A percentile compares a stretch with the other conserved stretches of the same genome.
phyloP scores from a whole-genome alignment of 441 rosid species.

The Geranium incanum region DNA sequence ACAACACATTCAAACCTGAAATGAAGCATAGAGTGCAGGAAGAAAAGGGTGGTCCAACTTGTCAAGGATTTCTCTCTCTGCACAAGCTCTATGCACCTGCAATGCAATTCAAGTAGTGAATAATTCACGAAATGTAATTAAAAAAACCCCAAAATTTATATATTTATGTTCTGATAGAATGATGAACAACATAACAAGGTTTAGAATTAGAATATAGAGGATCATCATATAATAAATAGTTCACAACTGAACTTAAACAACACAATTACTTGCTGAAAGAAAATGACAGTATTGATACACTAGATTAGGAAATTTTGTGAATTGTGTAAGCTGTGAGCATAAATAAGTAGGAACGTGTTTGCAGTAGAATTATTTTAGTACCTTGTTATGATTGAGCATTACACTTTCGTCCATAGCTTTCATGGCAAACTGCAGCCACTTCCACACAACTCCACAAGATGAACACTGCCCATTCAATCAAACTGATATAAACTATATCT shows the following conservation, averaged over 20 bases:
- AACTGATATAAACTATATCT: not conserved
- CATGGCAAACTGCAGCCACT: slow-evolving; percentile 74
- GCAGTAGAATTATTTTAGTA: slow-evolving; percentile 20
- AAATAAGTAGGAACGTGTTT: not conserved
- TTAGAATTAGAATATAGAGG: not conserved
- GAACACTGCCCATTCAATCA: slow-evolving; percentile 48
- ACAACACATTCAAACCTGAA: slow-evolving; percentile 56
- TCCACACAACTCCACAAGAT: slow-evolving; percentile 82
- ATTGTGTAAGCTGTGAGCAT: not conserved
- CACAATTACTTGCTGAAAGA: too few species aligned
- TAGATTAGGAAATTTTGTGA: not conserved
- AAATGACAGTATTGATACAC: not conserved
- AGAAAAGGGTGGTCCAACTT: slow-evolving; percentile 95
- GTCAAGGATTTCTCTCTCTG: slow-evolving; percentile 89
- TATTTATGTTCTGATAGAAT: not conserved
- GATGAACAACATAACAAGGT: not conserved
- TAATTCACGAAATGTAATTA: not conserved
- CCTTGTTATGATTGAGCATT: slow-evolving; percentile 95
- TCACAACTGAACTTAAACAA: too few species aligned
- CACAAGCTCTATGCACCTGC: slow-evolving; percentile 96
- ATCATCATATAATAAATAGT: not conserved
- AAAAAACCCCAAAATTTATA: too few species aligned
- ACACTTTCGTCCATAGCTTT: slow-evolving; percentile 88
- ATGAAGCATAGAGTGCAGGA: slow-evolving; percentile 94
- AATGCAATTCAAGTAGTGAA: not conserved